phyloP scores from a whole-genome alignment of 2,329 filamentous ascomycete genomes.

The Cladosporium sp. region DNA sequence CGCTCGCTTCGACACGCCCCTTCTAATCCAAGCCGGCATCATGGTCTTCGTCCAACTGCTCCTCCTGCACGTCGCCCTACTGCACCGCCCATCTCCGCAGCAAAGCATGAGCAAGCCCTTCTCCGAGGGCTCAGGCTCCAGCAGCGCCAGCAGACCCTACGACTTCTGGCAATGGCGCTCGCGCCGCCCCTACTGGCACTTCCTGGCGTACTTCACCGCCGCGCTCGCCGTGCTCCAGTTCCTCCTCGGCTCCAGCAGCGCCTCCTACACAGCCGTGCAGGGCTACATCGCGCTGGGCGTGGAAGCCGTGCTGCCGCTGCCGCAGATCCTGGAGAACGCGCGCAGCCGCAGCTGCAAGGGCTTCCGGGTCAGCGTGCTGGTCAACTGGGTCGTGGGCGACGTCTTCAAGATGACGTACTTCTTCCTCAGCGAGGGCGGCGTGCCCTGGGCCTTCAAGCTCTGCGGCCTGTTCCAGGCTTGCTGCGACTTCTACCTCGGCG shows the following conservation, averaged over 20 bases:
- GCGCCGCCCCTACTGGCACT: conserved; percentile 73
- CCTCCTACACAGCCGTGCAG: conserved; percentile 62
- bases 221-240: conserved; percentile 58
- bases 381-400: conserved; percentile 73
- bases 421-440: conserved; percentile 64
- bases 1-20: conserved; percentile 51
- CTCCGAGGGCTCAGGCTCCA: conserved; percentile 42
- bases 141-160: conserved; percentile 54
- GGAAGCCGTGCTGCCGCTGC: conserved; percentile 74
- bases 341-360: conserved; percentile 65
- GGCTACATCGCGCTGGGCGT: conserved; percentile 71
- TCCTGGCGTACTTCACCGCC: conserved; percentile 61
- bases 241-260: conserved; percentile 52
- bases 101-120: conserved; percentile 51
- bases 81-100: conserved; percentile 44
- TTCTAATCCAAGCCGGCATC: conserved; percentile 54
- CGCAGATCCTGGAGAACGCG: conserved; percentile 68
- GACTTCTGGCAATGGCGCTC: conserved; percentile 79
- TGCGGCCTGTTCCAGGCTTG: conserved; percentile 75
- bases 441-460: conserved; percentile 73
- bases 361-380: conserved; percentile 68
- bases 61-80: conserved; percentile 55
- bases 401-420: conserved; percentile 73
- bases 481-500: conserved; percentile 67
- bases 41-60: conserved; percentile 55